Evolutionary conservation across 1,284 basidiomycete genomes (phyloP).

Genomic region (Coniferiporia sulphurascens): DNA sequence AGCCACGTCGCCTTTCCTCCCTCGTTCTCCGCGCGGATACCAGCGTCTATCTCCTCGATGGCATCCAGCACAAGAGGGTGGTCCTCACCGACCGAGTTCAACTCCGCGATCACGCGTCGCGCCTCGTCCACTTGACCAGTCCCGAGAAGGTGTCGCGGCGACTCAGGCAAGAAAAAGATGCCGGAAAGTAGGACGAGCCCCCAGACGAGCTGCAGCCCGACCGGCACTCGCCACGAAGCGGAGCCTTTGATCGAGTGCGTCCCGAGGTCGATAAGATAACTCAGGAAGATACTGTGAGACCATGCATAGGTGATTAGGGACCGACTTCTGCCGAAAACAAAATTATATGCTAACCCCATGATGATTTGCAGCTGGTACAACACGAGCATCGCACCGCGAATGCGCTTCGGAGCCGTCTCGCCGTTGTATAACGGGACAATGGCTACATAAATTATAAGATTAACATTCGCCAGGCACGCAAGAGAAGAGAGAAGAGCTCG

Average conservation of each 20-base stretch:
- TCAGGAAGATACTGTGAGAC: conserved; percentile 55
- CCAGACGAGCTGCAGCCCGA: conserved; percentile 65
- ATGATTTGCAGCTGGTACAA: conserved; percentile 77
- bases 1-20: conserved; percentile 75
- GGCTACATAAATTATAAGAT: conserved; percentile 33
- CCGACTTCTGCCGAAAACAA: neutral
- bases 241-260: conserved; percentile 56
- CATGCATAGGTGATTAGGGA: neutral
- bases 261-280: conserved; percentile 68
- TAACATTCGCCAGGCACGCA: neutral
- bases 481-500: neutral
- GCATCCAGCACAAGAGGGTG: conserved; percentile 59
- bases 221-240: conserved; percentile 68
- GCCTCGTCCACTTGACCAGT: conserved; percentile 50
- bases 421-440: conserved; percentile 80
- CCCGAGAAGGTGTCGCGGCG: conserved; percentile 67
- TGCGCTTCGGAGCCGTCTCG: conserved; percentile 71
- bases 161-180: conserved; percentile 74
- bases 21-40: conserved; percentile 65
- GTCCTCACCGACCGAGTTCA: conserved; percentile 60
- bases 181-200: conserved; percentile 64
- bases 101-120: conserved; percentile 53
- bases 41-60: conserved; percentile 67
- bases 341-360: conserved; percentile 41
- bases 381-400: conserved; percentile 70